These are phyloP conservation scores for Nematocida homosporus DNA, from an alignment of 371 early-diverging fungal species.

Conservation along the genomic window DNA sequence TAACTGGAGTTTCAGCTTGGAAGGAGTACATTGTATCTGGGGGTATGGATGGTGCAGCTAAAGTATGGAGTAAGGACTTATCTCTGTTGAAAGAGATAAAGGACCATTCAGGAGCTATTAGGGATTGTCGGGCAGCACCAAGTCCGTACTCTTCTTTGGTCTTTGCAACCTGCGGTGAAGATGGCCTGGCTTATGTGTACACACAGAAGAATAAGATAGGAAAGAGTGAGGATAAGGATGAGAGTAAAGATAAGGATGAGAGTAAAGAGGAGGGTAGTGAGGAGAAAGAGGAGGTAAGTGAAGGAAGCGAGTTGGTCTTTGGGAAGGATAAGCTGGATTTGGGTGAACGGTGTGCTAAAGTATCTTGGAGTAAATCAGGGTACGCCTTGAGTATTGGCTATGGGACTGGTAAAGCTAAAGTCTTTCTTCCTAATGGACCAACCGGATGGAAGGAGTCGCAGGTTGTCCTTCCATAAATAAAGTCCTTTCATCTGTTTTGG, in stretches of 20 bases:
- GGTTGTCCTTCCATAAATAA: constrained; percentile 33
- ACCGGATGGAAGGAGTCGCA: constrained; percentile 61
- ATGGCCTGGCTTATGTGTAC: constrained; percentile 59
- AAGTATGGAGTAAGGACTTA: constrained; percentile 38
- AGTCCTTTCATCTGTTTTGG: not conserved
- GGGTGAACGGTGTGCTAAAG: constrained; percentile 55
- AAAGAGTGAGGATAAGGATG: not conserved
- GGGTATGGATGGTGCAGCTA: constrained; percentile 61
- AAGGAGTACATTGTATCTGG: constrained; percentile 59
- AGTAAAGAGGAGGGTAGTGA: not conserved
- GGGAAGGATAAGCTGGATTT: constrained; percentile 54
- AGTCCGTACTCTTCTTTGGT: constrained; percentile 57
- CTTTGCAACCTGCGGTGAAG: constrained; percentile 66
- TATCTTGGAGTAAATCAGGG: constrained; percentile 64
- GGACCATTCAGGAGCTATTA: constrained; percentile 58
- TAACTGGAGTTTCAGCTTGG: constrained; percentile 54
- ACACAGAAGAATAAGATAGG: constrained; percentile 8
- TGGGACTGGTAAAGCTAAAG: constrained; percentile 60
- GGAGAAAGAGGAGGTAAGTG: not conserved
- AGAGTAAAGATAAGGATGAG: not conserved
- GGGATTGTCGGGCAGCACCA: constrained; percentile 56
- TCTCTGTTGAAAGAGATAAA: constrained; percentile 50
- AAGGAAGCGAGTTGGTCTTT: constrained; percentile 5
- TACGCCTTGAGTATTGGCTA: constrained; percentile 65
- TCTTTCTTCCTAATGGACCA: constrained; percentile 56